A percentile compares a stretch with the other conserved stretches of the same genome.
Evolutionary conservation across 208 protist genomes (phyloP).

Genomic region (Leishmania tarentolae): DNA sequence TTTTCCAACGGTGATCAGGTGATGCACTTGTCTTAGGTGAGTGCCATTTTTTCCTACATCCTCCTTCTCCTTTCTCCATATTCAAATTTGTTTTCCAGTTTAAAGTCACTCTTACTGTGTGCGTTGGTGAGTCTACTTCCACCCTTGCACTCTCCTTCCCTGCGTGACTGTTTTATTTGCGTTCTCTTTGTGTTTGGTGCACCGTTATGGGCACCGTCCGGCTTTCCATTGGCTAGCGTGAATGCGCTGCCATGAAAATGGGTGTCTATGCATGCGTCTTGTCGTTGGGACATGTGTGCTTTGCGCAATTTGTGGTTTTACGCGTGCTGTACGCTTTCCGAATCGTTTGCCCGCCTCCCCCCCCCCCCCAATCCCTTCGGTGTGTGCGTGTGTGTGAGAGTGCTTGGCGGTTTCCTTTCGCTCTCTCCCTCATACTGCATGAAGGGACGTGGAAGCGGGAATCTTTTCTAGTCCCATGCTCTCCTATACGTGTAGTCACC

Average conservation of each 20-base stretch:
- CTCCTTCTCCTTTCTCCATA: neutral
- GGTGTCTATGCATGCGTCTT: neutral
- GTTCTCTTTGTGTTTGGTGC: neutral
- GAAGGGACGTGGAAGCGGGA: neutral
- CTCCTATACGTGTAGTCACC: neutral
- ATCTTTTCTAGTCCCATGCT: neutral
- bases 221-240: neutral
- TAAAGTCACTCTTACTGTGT: neutral
- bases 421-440: neutral
- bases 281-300: neutral
- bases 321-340: neutral
- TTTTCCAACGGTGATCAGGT: neutral
- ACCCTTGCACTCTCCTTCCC: neutral
- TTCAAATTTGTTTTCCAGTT: neutral
- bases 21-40: neutral
- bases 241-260: neutral
- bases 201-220: neutral
- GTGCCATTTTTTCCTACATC: neutral
- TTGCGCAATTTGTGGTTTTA: neutral
- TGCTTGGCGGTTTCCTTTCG: neutral
- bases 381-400: no score
- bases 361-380: neutral
- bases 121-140: constrained; percentile 1
- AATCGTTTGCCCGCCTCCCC: neutral
- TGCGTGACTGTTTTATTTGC: neutral